Conservation (phyloP, 2,329 filamentous ascomycete genomes). For the Cladophialophora bantiana region DNA sequence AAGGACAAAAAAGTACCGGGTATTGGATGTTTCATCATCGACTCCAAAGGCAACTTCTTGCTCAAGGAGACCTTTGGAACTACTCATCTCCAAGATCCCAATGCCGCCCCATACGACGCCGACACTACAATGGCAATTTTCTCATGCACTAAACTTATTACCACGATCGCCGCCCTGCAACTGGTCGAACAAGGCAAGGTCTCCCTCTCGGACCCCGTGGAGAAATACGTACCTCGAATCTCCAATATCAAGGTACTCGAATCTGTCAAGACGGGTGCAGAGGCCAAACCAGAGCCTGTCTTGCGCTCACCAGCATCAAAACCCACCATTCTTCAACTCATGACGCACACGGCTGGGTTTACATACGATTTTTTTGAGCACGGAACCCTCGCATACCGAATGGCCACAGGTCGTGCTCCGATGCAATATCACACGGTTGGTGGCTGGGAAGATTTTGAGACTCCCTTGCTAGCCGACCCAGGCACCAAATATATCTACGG, state of each 20-base stretch:
- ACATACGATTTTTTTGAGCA: slow-evolving; percentile 37
- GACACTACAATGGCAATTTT: slow-evolving; percentile 33
- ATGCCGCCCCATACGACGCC: slow-evolving; percentile 25
- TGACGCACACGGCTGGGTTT: slow-evolving; percentile 37
- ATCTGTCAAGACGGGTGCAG: slow-evolving; percentile 15
- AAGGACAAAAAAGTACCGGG: slow-evolving; percentile 36
- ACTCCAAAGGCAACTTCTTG: slow-evolving; percentile 33
- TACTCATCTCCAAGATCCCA: slow-evolving; percentile 28
- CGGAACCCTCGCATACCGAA: slow-evolving; percentile 28
- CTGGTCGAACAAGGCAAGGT: slow-evolving; percentile 38
- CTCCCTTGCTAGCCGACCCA: slow-evolving; percentile 32
- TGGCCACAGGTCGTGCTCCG: slow-evolving; percentile 17
- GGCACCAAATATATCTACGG: slow-evolving; percentile 38
- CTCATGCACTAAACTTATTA: slow-evolving; percentile 38
- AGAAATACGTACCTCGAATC: slow-evolving; percentile 36
- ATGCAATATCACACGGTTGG: slow-evolving; percentile 18
- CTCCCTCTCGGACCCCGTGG: slow-evolving; percentile 35
- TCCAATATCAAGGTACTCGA: slow-evolving; percentile 34
- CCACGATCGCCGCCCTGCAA: slow-evolving; percentile 35
- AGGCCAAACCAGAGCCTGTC: slow-evolving; percentile 23
- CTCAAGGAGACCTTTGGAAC: slow-evolving; percentile 34
- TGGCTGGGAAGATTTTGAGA: slow-evolving; percentile 26
- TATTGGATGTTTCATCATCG: slow-evolving; percentile 32
- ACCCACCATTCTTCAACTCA: slow-evolving; percentile 34
- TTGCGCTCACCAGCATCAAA: slow-evolving; percentile 27